Conservation (phyloP, 305 asterid genomes). For the Monarda citriodora region DNA sequence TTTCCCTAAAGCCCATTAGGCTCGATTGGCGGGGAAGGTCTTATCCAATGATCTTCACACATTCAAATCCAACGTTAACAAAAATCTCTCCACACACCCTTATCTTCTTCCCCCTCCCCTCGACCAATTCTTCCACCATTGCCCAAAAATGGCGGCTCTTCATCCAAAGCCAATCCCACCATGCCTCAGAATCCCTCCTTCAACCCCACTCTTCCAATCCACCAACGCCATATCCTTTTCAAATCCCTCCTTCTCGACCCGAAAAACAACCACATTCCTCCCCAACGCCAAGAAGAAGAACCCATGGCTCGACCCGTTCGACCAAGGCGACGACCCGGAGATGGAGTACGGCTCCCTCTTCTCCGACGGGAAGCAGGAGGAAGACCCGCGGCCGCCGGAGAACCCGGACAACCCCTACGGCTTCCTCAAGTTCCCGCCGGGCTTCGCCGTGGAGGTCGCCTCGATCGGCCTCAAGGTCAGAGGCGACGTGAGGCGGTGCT, state of each 20-base stretch:
- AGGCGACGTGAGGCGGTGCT: slow-evolving; percentile 84
- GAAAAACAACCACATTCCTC: slow-evolving; percentile 28
- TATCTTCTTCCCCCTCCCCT: slow-evolving; percentile 2
- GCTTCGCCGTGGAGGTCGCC: slow-evolving; percentile 77
- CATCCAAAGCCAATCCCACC: slow-evolving; percentile 48
- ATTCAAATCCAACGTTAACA: slow-evolving; percentile 54
- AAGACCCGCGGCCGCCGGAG: slow-evolving; percentile 85
- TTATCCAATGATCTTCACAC: slow-evolving; percentile 68
- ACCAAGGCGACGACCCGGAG: slow-evolving; percentile 78
- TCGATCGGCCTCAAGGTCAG: slow-evolving; percentile 67
- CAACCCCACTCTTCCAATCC: slow-evolving; percentile 30
- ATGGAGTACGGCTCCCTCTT: slow-evolving; percentile 68
- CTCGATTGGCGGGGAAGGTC: slow-evolving; percentile 12
- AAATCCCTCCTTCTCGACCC: slow-evolving; percentile 10
- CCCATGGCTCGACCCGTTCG: slow-evolving; percentile 85
- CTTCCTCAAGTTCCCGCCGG: slow-evolving; percentile 78
- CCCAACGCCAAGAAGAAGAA: slow-evolving; percentile 55
- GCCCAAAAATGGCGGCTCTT: slow-evolving; percentile 47
- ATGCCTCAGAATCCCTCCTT: slow-evolving; percentile 30
- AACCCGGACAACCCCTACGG: slow-evolving; percentile 80
- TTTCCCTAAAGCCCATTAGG: no score
- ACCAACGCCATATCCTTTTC: slow-evolving; percentile 30
- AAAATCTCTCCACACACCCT: background rate
- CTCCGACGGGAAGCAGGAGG: slow-evolving; percentile 85
- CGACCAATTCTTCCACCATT: background rate